Base-by-base conservation (phyloP, 257 asterid species). In the Henckelia pumila region DNA sequence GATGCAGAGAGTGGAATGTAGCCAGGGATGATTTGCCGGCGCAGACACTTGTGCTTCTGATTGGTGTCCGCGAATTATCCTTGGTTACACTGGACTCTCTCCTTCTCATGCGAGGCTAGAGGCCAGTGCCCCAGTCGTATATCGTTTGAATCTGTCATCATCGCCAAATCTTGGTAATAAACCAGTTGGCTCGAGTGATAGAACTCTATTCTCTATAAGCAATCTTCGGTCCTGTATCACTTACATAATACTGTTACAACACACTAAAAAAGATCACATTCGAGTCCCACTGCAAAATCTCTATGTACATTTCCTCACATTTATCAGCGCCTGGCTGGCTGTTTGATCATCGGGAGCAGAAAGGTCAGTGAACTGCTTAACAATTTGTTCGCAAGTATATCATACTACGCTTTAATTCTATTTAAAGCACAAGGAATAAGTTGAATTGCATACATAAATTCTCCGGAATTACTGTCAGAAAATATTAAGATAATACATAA, bases 1-100 rank as follows among this genome's bases (percentile, higher is more conserved):
- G 73, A 55, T 29, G 69, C 4, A 61, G 66, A 58, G 70, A 52
- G 70, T 49, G 23, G 53, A 33, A 59, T 53, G 55, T 32, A 73
- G 70, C 73, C 73, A 73, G 66, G 73, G 64, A 73, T 73, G 78
- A 56, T 61, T 73, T 67, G 73, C 73, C 66, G 73, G 59, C 53
- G 53, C 23, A 11, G 10, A 35, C 5, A 23, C 13, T 6, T 17
- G 24, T 55, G 24, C 17, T 23, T 26, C n/a, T 2, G 5, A 4
- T 19, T 20, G 23, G 14, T 25, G 10, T 22, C 70, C 13, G 70
- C 28, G 4, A 37, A 29, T 71, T 57, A 64, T 56, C 29, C 60
- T 50, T 64, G 66, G 65, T 59, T 71, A 71, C 35, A n/a, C 25
- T 64, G 9, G 61, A 56, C 70, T 71, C 66, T 1, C 64, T 63